A percentile compares a stretch with the other conserved stretches of the same genome.
Evolutionary conservation across 805 yeast genomes (phyloP).

Genomic region (Saturnispora bothae): DNA sequence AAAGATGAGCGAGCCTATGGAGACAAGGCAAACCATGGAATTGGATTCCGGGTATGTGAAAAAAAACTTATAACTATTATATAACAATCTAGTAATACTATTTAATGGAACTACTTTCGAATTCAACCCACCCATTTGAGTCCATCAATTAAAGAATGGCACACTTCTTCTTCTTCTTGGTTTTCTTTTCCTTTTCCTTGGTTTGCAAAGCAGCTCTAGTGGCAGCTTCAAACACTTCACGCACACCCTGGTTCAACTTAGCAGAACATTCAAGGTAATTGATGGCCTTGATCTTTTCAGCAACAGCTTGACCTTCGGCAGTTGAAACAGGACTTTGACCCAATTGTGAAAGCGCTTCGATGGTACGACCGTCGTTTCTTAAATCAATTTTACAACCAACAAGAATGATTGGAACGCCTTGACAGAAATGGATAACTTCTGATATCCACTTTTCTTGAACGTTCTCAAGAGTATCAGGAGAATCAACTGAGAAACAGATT

Average conservation of each 20-base stretch:
- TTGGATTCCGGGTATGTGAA: too few relatives aligned
- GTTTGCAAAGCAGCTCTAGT: conserved; percentile 80
- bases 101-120: background rate
- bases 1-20: too few relatives aligned
- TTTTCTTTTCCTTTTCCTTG: conserved; percentile 42
- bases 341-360: conserved; percentile 62
- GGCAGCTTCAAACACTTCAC: conserved; percentile 87
- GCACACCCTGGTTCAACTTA: conserved; percentile 81
- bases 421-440: conserved; percentile 89
- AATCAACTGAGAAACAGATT: conserved; percentile 83
- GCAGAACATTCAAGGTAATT: conserved; percentile 90
- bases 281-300: conserved; percentile 80
- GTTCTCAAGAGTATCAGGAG: conserved; percentile 86
- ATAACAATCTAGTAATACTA: background rate
- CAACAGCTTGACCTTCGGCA: conserved; percentile 78
- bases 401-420: conserved; percentile 82
- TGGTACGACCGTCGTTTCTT: conserved; percentile 70
- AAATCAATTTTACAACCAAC: conserved; percentile 90
- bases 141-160: conserved; percentile 47
- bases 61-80: background rate
- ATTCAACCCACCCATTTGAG: background rate
- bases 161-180: conserved; percentile 62
- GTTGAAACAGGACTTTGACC: conserved; percentile 74
- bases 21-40: too few relatives aligned
- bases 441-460: conserved; percentile 95